Evolutionary conservation across 2,329 filamentous ascomycete genomes (phyloP).

Genomic region (Ciborinia camelliae): DNA sequence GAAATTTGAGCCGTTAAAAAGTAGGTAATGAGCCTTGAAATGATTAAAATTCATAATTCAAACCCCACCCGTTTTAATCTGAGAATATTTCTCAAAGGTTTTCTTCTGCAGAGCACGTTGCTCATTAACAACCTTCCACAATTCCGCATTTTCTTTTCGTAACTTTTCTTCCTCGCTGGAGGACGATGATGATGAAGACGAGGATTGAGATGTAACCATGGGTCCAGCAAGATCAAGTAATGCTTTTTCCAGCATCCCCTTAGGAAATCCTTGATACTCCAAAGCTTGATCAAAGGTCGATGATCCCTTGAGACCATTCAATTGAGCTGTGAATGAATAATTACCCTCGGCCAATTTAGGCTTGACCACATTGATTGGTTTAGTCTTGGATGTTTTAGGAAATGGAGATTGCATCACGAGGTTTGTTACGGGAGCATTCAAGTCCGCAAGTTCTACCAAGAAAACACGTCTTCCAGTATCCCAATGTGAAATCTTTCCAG

Average conservation of each 20-base stretch:
- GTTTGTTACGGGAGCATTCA: constrained; percentile 82
- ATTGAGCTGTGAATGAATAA: constrained; percentile 64
- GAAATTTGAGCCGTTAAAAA: no score
- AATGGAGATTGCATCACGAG: constrained; percentile 67
- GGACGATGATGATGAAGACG: constrained; percentile 23
- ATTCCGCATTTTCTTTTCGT: constrained; percentile 44
- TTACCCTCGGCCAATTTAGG: constrained; percentile 66
- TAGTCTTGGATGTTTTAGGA: constrained; percentile 45
- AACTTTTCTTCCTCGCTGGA: constrained; percentile 40
- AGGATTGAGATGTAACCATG: not conserved
- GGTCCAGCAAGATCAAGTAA: constrained; percentile 45
- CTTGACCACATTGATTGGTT: constrained; percentile 67
- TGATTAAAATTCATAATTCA: constrained; percentile 20
- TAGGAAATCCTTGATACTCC: constrained; percentile 29
- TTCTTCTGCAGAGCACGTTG: constrained; percentile 44
- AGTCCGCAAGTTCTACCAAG: constrained; percentile 37
- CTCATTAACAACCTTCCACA: constrained; percentile 46
- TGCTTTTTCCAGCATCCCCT: constrained; percentile 48
- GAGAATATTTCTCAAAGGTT: constrained; percentile 37
- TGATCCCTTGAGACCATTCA: constrained; percentile 42
- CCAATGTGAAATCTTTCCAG: constrained; percentile 78
- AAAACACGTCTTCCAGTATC: constrained; percentile 52
- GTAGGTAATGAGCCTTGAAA: constrained; percentile 7
- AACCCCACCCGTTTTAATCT: constrained; percentile 29
- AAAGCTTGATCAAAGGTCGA: constrained; percentile 28